Conservation (phyloP, 768 basidiomycete genomes). For the Agrocybe chaxingu region DNA sequence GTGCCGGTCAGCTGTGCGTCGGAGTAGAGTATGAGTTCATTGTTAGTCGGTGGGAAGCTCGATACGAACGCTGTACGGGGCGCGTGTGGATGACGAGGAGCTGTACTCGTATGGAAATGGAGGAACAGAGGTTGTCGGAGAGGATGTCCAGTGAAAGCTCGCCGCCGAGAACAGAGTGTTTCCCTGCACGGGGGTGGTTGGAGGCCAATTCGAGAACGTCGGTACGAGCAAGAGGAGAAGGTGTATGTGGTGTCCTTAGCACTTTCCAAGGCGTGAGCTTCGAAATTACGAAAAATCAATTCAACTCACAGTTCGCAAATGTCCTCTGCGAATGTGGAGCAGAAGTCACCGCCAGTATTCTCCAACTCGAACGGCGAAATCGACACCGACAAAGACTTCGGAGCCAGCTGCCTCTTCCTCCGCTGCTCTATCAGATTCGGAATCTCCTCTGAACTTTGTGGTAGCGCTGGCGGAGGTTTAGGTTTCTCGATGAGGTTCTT, state of each 20-base stretch:
- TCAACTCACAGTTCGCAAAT: slow-evolving; percentile 22
- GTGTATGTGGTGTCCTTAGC: slow-evolving; percentile 30
- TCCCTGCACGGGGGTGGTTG: slow-evolving; percentile 76
- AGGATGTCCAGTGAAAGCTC: slow-evolving; percentile 16
- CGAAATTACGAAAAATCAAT: slow-evolving; percentile 3
- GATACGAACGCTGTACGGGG: slow-evolving; percentile 40
- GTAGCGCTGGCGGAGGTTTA: slow-evolving; percentile 10
- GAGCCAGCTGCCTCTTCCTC: slow-evolving; percentile 45
- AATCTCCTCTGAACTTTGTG: slow-evolving; percentile 32
- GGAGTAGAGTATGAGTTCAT: slow-evolving; percentile 77
- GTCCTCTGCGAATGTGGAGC: slow-evolving; percentile 26
- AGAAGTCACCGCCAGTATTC: slow-evolving; percentile 29
- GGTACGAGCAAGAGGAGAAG: slow-evolving; percentile 49
- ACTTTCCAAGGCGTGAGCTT: slow-evolving; percentile 15
- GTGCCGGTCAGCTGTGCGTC: slow-evolving; percentile 80
- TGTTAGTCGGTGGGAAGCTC: slow-evolving; percentile 45
- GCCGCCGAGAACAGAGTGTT: slow-evolving; percentile 63
- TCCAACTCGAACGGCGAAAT: slow-evolving; percentile 50
- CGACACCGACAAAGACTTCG: slow-evolving; percentile 65
- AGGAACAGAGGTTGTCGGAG: neutral
- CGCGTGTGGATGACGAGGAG: slow-evolving; percentile 14
- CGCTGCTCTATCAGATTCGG: slow-evolving; percentile 52
- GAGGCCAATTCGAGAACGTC: slow-evolving; percentile 46
- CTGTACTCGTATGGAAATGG: too few relatives aligned
- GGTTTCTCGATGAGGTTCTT: slow-evolving; percentile 57